These are phyloP conservation scores for Camillea tinctor DNA, from an alignment of 2,329 filamentous ascomycete genomes.

Conservation along the genomic window DNA sequence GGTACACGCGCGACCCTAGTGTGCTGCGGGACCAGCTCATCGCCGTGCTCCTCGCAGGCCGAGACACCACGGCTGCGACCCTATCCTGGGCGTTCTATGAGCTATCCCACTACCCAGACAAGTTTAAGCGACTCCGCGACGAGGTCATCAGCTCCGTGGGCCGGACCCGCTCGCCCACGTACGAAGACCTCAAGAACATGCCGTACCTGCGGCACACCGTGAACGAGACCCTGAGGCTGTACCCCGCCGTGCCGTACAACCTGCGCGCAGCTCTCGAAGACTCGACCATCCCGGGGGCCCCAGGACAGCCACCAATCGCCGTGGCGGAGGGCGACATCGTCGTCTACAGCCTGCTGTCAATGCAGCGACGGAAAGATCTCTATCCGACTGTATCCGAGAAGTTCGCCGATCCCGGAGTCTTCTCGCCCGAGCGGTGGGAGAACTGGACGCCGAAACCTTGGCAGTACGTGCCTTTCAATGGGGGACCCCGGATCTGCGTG, in stretches of 20 bases:
- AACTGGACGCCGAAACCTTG: constrained; percentile 51
- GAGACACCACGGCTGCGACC: constrained; percentile 69
- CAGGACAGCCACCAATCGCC: constrained; percentile 37
- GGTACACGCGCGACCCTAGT: constrained; percentile 60
- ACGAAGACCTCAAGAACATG: constrained; percentile 68
- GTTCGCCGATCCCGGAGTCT: constrained; percentile 38
- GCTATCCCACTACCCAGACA: constrained; percentile 56
- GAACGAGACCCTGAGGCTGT: constrained; percentile 40
- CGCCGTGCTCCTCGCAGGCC: constrained; percentile 68
- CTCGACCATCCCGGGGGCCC: constrained; percentile 22
- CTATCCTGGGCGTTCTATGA: constrained; percentile 69
- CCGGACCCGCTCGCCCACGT: constrained; percentile 49
- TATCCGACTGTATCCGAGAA: constrained; percentile 43
- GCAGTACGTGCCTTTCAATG: constrained; percentile 55
- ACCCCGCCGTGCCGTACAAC: constrained; percentile 63
- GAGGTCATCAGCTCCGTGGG: constrained; percentile 60
- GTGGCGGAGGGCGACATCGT: constrained; percentile 47
- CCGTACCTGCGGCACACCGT: constrained; percentile 59
- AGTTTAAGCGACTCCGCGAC: constrained; percentile 56
- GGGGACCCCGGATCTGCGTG: constrained; percentile 54
- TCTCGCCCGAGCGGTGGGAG: constrained; percentile 52
- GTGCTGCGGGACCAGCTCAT: constrained; percentile 73
- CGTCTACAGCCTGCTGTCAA: constrained; percentile 49
- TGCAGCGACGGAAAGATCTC: constrained; percentile 50
- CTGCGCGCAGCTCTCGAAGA: constrained; percentile 25